These are phyloP conservation scores for Colletotrichum orchidophilum DNA, from an alignment of 2,329 filamentous ascomycete species.

Conservation along the genomic window DNA sequence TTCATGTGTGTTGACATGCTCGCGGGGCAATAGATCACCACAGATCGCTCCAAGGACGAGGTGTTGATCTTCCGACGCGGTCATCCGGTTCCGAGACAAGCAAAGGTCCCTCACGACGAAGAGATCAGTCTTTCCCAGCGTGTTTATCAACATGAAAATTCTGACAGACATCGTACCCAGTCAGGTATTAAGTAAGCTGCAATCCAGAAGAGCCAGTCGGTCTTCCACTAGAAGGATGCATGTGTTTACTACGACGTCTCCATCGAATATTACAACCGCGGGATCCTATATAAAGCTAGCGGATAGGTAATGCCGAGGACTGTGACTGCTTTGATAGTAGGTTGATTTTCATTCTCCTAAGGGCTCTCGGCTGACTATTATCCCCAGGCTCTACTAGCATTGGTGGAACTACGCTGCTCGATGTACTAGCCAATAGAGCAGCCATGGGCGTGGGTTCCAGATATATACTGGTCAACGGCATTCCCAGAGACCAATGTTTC, in stretches of 20 bases:
- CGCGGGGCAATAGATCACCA: conserved; percentile 54
- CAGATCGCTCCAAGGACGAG: conserved; percentile 67
- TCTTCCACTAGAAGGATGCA: conserved; percentile 74
- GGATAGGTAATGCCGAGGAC: conserved; percentile 77
- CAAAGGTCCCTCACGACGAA: background rate
- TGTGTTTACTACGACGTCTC: conserved; percentile 77
- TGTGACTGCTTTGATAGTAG: conserved; percentile 70
- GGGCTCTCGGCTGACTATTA: conserved; percentile 39
- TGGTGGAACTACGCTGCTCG: conserved; percentile 63
- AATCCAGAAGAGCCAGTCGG: conserved; percentile 60
- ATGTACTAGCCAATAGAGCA: conserved; percentile 70
- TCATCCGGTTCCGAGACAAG: background rate
- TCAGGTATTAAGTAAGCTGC: background rate
- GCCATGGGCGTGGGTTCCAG: conserved; percentile 76
- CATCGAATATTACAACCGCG: conserved; percentile 67
- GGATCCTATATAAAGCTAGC: conserved; percentile 72
- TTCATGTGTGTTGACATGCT: conserved; percentile 58
- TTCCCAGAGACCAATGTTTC: conserved; percentile 69
- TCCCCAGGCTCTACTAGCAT: conserved; percentile 11
- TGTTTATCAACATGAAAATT: background rate
- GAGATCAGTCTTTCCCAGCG: background rate
- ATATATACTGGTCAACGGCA: conserved; percentile 75
- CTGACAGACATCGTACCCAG: conserved; percentile 29
- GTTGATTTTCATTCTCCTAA: conserved; percentile 69
- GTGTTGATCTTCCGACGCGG: conserved; percentile 66